These are phyloP conservation scores for Camellia granthamiana DNA, from an alignment of 148 eudicot species.

Conservation along the genomic window DNA sequence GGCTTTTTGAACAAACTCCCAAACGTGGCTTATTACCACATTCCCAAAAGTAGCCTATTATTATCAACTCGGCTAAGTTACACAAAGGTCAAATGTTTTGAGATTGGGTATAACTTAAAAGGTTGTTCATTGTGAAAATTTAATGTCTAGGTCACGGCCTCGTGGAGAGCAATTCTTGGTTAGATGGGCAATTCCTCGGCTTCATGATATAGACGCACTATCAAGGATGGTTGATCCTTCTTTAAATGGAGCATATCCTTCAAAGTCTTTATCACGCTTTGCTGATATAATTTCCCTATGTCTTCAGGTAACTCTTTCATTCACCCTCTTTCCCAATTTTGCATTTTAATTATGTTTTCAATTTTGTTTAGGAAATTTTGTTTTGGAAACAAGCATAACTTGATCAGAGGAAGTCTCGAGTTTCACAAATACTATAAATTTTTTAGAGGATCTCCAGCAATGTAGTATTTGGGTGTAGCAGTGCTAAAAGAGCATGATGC, in stretches of 20 bases:
- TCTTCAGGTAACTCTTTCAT: slow-evolving; percentile 59
- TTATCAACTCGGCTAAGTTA: not conserved
- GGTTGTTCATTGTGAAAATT: not conserved
- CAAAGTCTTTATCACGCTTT: slow-evolving; percentile 81
- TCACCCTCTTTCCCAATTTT: not conserved
- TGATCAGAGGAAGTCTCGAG: too few relatives aligned
- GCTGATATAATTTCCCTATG: slow-evolving; percentile 94
- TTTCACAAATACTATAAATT: too few relatives aligned
- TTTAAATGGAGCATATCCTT: slow-evolving; percentile 61
- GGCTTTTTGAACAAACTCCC: too few relatives aligned
- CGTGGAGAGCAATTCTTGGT: slow-evolving; percentile 82
- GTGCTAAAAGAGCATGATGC: too few relatives aligned
- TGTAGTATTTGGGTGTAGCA: too few relatives aligned
- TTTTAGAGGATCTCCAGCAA: too few relatives aligned
- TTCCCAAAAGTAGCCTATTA: not conserved
- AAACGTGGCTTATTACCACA: too few relatives aligned
- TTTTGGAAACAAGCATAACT: not conserved
- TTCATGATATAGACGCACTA: slow-evolving; percentile 89
- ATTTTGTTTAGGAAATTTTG: too few relatives aligned
- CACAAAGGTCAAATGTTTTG: not conserved
- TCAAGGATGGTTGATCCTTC: slow-evolving; percentile 92
- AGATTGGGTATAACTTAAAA: not conserved
- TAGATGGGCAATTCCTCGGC: slow-evolving; percentile 83
- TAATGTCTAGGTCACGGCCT: slow-evolving; percentile 49
- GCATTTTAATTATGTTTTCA: not conserved